phyloP scores from a whole-genome alignment of 768 basidiomycete species.

The Podaxis mareebaensis region DNA sequence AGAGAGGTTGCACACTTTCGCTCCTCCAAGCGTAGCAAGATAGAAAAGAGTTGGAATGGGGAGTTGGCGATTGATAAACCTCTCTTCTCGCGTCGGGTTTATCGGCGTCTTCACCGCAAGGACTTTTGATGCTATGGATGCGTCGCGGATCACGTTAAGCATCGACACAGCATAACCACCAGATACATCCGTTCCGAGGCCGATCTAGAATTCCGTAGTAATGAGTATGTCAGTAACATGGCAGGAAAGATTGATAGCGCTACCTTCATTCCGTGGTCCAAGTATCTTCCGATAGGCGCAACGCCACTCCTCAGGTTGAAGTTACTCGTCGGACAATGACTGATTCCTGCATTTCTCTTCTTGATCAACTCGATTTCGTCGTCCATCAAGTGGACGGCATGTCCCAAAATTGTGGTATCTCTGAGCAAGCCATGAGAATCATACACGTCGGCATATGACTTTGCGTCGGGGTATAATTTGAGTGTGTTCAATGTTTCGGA shows the following conservation, averaged over 20 bases:
- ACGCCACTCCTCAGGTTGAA: conserved; percentile 88
- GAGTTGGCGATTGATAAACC: conserved; percentile 61
- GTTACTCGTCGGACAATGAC: conserved; percentile 96
- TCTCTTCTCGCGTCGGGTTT: background rate
- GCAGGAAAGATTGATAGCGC: conserved; percentile 14
- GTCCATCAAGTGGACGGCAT: conserved; percentile 78
- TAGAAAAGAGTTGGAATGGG: conserved; percentile 77
- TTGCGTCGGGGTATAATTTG: conserved; percentile 62
- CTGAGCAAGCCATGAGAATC: conserved; percentile 76
- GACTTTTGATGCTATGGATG: conserved; percentile 81
- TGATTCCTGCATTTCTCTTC: conserved; percentile 67
- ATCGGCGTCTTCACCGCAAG: conserved; percentile 45
- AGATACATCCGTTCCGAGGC: conserved; percentile 89
- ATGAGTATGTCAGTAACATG: background rate
- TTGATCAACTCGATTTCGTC: conserved; percentile 76
- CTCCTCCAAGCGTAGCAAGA: conserved; percentile 92
- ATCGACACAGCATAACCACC: conserved; percentile 88
- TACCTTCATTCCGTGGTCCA: conserved; percentile 89
- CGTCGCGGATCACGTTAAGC: conserved; percentile 72
- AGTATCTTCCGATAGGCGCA: conserved; percentile 72
- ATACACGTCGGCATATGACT: conserved; percentile 80
- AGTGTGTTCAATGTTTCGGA: conserved; percentile 69
- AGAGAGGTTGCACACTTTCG: conserved; percentile 74
- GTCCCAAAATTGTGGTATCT: conserved; percentile 82
- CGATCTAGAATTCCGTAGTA: conserved; percentile 55